phyloP scores from a whole-genome alignment of 2,329 filamentous ascomycete species.

The Sporothrix euskadiensis region DNA sequence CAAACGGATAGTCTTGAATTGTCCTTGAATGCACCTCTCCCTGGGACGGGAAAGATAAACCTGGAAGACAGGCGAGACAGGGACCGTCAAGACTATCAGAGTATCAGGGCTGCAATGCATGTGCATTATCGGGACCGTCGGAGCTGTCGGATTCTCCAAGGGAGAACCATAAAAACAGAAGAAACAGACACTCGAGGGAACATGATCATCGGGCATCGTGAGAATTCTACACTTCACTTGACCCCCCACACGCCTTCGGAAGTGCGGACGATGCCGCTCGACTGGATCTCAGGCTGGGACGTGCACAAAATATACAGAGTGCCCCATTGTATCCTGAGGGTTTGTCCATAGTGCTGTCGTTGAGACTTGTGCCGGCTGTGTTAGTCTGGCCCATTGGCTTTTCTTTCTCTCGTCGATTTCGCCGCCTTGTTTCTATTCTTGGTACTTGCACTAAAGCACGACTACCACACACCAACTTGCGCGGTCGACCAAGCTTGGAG shows the following conservation, averaged over 20 bases:
- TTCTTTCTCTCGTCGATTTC: not conserved
- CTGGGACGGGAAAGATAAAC: not conserved
- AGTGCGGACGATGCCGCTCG: not conserved
- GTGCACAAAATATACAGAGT: not conserved
- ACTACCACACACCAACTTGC: not conserved
- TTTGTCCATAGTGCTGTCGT: not conserved
- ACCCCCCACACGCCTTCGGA: slow-evolving; percentile 4
- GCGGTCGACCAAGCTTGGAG: not conserved
- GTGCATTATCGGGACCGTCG: not conserved
- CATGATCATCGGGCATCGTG: slow-evolving; percentile 3
- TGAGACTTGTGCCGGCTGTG: not conserved
- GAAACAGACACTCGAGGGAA: not conserved
- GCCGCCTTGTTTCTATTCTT: slow-evolving; percentile 18
- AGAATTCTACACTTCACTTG: not conserved
- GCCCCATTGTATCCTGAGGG: not conserved
- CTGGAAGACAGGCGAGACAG: not conserved
- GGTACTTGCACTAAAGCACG: slow-evolving; percentile 1
- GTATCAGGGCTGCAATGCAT: too few species aligned
- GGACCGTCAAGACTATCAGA: not conserved
- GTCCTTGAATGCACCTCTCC: not conserved
- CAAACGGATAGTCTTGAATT: not conserved
- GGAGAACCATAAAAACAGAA: not conserved
- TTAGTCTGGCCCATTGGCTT: not conserved
- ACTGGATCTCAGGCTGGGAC: not conserved
- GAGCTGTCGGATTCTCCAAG: slow-evolving; percentile 15